Base-by-base conservation (phyloP, 495 filamentous ascomycete genomes). In the Aspergillus incahuasiensis region DNA sequence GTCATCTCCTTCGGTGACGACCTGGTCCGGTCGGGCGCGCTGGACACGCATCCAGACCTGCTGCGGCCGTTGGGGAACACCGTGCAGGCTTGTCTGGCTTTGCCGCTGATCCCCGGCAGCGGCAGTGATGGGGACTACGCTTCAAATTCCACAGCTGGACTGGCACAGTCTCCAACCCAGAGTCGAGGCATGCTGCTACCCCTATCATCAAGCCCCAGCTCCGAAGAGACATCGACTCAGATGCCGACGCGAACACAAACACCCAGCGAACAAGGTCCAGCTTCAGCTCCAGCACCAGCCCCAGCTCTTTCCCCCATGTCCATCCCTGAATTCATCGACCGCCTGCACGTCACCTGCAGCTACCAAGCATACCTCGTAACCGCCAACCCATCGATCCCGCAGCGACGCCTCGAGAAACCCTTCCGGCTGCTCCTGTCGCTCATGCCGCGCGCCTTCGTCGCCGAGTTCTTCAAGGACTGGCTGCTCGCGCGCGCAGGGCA, bases 1-100 rank as follows among this genome's bases (percentile, higher is more conserved):
- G 91, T 94, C 52, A 72, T 85, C 45, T 74, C 78, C n/a, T 83
- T 92, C 30, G 82, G 86, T 48, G 83, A 91, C 52, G 80, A 58
- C 41, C 71, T 75, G 63, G 74, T 73, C 70, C 77, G 58, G 34
- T 86, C 62, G 42, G 82, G 61, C 45, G 78, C 67, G 56, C 67
- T 70, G 63, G 70, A 57, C 34, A 56, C 64, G 38, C 62, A 64
- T 46, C 66, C 72, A 4, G 56, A 60, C 55, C 57, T 79, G 49
- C 67, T 59, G 16, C 57, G 59, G 46, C 71, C 68, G 38, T 62
- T 84, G 35, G 65, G 61, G 7, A 61, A 71, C 47, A 72, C 69
- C 9, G 63, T 66, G 20, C 57, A 63, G 32, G 62, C 57, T n/a
- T 69, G 64, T 42, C 30, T 67, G 6, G 32, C 52, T 22, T 41